Conservation (phyloP, 306 rosid species). For the Ceratonia siliqua region DNA sequence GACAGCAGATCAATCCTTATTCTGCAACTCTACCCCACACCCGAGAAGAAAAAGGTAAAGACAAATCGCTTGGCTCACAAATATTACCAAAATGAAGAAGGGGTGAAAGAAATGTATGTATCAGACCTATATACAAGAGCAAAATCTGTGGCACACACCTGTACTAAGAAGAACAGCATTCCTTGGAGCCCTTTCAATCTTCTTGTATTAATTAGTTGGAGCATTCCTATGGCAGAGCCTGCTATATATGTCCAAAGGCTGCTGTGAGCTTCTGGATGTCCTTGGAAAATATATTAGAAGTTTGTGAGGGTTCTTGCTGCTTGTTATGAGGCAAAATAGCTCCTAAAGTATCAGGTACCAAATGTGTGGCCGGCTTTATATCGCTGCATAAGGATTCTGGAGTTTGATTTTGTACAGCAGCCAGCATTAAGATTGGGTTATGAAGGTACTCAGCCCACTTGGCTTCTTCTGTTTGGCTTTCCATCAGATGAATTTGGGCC, state of each 20-base stretch:
- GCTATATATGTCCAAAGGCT: conserved; percentile 55
- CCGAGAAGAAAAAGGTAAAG: conserved; percentile 32
- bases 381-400: conserved; percentile 46
- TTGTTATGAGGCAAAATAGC: conserved; percentile 39
- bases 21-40: conserved; percentile 55
- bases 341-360: conserved; percentile 41
- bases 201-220: neutral
- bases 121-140: conserved; percentile 47
- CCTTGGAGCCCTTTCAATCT: conserved; percentile 20
- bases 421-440: conserved; percentile 47
- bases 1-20: conserved; percentile 36
- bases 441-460: conserved; percentile 60
- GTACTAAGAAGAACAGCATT: conserved; percentile 39
- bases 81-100: conserved; percentile 37
- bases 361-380: conserved; percentile 44
- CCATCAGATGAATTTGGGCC: conserved; percentile 36
- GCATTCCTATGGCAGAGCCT: conserved; percentile 1
- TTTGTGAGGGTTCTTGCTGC: conserved; percentile 38
- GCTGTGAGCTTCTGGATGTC: conserved; percentile 58
- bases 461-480: conserved; percentile 45
- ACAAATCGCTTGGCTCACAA: conserved; percentile 47
- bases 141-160: conserved; percentile 52
- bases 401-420: conserved; percentile 46
- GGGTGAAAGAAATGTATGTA: conserved; percentile 43
- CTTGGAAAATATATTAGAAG: conserved; percentile 37